These are phyloP conservation scores for Cucurbita argyrosperma DNA, from an alignment of 306 rosid genomes.

Conservation along the genomic window DNA sequence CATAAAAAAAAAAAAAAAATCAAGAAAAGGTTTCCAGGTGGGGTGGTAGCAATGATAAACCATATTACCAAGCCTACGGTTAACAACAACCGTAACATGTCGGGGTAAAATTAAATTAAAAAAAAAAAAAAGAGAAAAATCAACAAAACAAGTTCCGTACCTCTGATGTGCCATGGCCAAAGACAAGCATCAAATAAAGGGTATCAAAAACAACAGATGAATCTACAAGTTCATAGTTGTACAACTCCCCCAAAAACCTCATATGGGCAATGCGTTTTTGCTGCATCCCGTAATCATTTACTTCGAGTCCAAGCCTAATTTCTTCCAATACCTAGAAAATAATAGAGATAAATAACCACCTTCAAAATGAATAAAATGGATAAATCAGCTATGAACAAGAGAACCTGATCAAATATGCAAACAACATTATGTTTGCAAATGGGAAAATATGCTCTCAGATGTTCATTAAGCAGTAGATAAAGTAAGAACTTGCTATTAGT, in stretches of 20 bases:
- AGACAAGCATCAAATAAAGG: constrained; percentile 59
- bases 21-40: neutral
- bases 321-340: constrained; percentile 86
- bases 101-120: neutral
- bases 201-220: constrained; percentile 97
- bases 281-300: constrained; percentile 96
- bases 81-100: neutral
- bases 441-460: neutral
- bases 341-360: neutral
- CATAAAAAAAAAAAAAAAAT: neutral
- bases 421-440: neutral
- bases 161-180: constrained; percentile 84
- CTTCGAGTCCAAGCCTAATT: constrained; percentile 84
- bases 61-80: neutral
- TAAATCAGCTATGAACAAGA: neutral
- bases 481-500: neutral
- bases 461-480: neutral
- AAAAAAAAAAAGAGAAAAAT: neutral
- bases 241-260: constrained; percentile 95
- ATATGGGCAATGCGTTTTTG: constrained; percentile 86
- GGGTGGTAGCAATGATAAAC: neutral
- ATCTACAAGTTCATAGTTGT: constrained; percentile 94
- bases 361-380: neutral
- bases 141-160: constrained; percentile 25
- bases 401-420: neutral